These are phyloP conservation scores for Phialophora expanda DNA, from an alignment of 2,329 filamentous ascomycete genomes.

Conservation along the genomic window DNA sequence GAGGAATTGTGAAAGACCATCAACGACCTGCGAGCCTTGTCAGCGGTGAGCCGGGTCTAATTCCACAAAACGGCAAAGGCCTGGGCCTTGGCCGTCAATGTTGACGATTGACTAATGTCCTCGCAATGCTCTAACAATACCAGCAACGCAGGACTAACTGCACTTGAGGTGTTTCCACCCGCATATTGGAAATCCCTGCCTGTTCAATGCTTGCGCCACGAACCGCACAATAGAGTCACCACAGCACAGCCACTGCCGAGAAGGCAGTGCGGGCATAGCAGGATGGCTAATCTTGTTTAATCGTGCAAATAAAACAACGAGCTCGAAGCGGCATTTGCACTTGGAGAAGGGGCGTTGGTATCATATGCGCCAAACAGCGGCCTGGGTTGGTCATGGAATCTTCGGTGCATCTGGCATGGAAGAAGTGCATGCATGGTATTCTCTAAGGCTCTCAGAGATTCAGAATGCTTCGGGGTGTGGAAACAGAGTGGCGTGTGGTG, in stretches of 20 bases:
- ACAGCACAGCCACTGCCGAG: background rate
- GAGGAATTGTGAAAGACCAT: conserved; percentile 35
- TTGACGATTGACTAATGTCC: background rate
- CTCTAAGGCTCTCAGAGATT: background rate
- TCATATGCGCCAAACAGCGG: conserved; percentile 7
- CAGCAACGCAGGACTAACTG: background rate
- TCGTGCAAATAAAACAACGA: background rate
- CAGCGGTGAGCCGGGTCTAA: background rate
- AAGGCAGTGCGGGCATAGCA: background rate
- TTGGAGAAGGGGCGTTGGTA: conserved; percentile 1
- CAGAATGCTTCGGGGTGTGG: background rate
- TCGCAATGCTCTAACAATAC: background rate
- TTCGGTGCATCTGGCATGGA: background rate
- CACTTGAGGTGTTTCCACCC: background rate
- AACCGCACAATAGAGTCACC: background rate
- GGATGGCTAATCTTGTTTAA: conserved; percentile 8
- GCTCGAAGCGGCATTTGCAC: conserved; percentile 1
- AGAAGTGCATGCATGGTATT: background rate
- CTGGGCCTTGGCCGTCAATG: background rate
- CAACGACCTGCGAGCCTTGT: background rate
- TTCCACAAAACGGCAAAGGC: background rate
- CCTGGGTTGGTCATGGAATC: background rate
- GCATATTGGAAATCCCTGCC: conserved; percentile 17
- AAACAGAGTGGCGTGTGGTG: background rate
- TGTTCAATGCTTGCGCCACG: conserved; percentile 2